Evolutionary conservation across 257 asterid genomes (phyloP).

Genomic region (Fraxinus americana): DNA sequence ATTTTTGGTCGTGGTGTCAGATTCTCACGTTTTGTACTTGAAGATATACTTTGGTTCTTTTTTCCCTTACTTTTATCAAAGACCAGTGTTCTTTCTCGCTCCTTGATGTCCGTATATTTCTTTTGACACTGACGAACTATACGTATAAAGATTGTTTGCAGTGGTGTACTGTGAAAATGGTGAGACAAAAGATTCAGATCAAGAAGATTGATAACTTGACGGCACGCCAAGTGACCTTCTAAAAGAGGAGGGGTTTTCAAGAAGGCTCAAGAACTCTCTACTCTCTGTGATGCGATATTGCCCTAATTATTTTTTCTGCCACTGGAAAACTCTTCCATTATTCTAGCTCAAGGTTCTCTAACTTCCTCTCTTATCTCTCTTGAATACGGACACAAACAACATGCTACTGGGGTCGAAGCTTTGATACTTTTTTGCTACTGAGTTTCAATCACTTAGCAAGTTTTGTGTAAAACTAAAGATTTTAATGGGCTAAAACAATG

Average conservation of each 20-base stretch:
- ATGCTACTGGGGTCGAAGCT: too few relatives aligned
- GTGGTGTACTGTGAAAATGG: slow-evolving; percentile 27
- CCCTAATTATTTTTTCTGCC: slow-evolving; percentile 34
- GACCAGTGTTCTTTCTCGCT: neutral
- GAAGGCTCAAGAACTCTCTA: too few relatives aligned
- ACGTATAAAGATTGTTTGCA: neutral
- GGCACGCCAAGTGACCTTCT: too few relatives aligned
- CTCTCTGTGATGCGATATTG: too few relatives aligned
- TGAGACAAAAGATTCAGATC: neutral
- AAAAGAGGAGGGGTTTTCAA: too few relatives aligned
- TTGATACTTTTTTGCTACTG: too few relatives aligned
- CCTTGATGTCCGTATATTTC: neutral
- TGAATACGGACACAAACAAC: too few relatives aligned
- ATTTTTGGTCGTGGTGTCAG: slow-evolving; percentile 20
- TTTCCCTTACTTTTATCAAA: neutral
- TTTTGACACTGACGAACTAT: neutral
- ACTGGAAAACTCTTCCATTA: slow-evolving; percentile 47
- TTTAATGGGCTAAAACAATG: neutral
- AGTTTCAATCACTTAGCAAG: too few relatives aligned
- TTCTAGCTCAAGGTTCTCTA: slow-evolving; percentile 41
- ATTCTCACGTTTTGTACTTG: slow-evolving; percentile 2
- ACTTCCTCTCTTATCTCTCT: neutral
- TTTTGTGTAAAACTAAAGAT: neutral
- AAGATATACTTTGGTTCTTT: neutral
- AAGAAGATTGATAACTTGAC: too few relatives aligned